phyloP scores from a whole-genome alignment of 257 asterid genomes.

The Fraxinus americana region DNA sequence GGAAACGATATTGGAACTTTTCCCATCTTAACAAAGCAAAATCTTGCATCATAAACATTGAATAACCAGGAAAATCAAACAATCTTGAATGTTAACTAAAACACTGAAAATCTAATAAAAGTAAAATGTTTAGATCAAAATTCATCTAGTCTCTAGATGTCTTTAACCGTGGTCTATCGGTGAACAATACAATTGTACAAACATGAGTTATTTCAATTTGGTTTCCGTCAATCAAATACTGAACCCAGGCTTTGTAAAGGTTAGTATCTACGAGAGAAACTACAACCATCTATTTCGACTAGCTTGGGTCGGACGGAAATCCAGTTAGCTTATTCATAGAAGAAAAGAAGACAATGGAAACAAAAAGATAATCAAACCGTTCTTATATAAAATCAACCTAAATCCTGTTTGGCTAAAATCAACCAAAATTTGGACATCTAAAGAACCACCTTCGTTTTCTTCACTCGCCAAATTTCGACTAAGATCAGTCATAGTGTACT shows the following conservation, averaged over 20 bases:
- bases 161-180: not conserved
- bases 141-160: too few species aligned
- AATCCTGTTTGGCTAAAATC: not conserved
- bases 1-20: not conserved
- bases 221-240: not conserved
- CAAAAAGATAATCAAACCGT: not conserved
- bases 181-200: not conserved
- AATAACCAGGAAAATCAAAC: not conserved
- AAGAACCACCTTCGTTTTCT: too few species aligned
- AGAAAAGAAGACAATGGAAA: not conserved
- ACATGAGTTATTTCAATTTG: not conserved
- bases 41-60: constrained; percentile 9
- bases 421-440: too few species aligned
- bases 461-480: too few species aligned
- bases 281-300: not conserved
- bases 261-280: not conserved
- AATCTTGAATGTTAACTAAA: not conserved
- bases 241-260: not conserved
- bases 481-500: not conserved
- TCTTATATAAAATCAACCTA: not conserved
- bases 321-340: constrained; percentile 1
- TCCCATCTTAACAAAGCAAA: constrained; percentile 4
- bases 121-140: not conserved
- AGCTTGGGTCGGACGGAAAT: not conserved
- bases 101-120: not conserved